Evolutionary conservation across 31 red algal genomes (phyloP).

Genomic region (Odonthalia washingtoniensis): DNA sequence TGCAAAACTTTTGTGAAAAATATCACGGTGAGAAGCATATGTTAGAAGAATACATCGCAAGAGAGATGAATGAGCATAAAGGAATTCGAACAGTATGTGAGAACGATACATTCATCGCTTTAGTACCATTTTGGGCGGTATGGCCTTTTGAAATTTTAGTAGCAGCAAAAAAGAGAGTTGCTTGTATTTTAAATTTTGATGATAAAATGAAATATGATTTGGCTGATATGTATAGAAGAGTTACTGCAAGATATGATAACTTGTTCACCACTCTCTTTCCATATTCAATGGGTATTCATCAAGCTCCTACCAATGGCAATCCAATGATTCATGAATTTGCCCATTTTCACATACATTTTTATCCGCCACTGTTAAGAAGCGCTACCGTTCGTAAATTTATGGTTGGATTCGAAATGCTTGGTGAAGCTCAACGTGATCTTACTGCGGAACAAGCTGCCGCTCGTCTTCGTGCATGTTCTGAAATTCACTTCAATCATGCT

Average conservation of each 20-base stretch:
- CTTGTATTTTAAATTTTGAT: constrained; percentile 73
- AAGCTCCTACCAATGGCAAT: constrained; percentile 71
- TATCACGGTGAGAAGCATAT: constrained; percentile 81
- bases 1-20: too few species aligned
- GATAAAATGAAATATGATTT: constrained; percentile 70
- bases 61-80: constrained; percentile 72
- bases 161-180: constrained; percentile 53
- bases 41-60: constrained; percentile 80
- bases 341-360: constrained; percentile 96
- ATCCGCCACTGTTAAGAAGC: constrained; percentile 91
- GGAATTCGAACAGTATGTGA: constrained; percentile 86
- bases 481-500: constrained; percentile 86
- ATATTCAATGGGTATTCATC: constrained; percentile 96
- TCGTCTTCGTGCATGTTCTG: constrained; percentile 73
- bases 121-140: constrained; percentile 97
- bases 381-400: constrained; percentile 99
- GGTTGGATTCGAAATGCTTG: constrained; percentile 99
- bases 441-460: constrained; percentile 96
- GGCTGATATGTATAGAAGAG: constrained; percentile 91
- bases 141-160: constrained; percentile 98
- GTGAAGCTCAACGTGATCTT: constrained; percentile 92
- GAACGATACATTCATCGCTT: constrained; percentile 85
- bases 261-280: constrained; percentile 95
- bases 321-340: constrained; percentile 58
- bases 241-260: constrained; percentile 95